Evolutionary conservation across 2,329 filamentous ascomycete genomes (phyloP), one percentile per base, ranked within the genome.

Genomic region (Dryadomyces sulphureus): DNA sequence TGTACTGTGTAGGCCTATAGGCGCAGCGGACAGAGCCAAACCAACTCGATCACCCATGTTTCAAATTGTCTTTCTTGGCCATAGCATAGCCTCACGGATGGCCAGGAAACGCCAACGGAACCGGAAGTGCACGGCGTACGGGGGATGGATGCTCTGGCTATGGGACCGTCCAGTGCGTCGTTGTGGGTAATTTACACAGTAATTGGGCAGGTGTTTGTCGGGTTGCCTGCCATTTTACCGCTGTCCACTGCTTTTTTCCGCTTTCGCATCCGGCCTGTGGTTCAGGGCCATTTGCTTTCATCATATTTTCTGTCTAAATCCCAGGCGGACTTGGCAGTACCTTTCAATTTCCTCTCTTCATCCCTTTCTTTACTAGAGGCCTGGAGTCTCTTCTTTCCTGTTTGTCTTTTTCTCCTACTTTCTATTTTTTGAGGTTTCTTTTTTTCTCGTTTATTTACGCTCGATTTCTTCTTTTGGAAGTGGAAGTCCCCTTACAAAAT

Each of bases 401-500:
- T 35, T 19, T 43, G 38, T 38, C 34, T 27, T 46, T 19, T 45
- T 35, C 25, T 24, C n/a, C 16, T 38, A 39, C 25, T 17, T 43
- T 43, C 14, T 38, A 6, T 19, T 8, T 19, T 38, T 12, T 36
- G 42, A 32, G 47, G 50, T 41, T 19, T 38, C 27, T 40, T n/a
- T 49, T 41, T 12, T 41, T 24, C 3, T 7, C 14, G 24, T 49
- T 53, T 54, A 53, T 52, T 50, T 43, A 47, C 41, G 27, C 42
- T 42, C 25, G 41, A 22, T 20, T 19, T 35, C 11, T 35, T 27
- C 32, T 21, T 17, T 43, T 35, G 19, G 2, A 14, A 47, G n/a
- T 47, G 45, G n/a, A 24, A n/a, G 5, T 35, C n/a, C 24, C 41
- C 2, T n/a, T 44, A 16, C 32, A 27, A 8, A n/a, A n/a, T n/a